Evolutionary conservation across 2,329 filamentous ascomycete genomes (phyloP), one percentile per base, ranked within the genome.

Genomic region (Fusarium pseudocircinatum): DNA sequence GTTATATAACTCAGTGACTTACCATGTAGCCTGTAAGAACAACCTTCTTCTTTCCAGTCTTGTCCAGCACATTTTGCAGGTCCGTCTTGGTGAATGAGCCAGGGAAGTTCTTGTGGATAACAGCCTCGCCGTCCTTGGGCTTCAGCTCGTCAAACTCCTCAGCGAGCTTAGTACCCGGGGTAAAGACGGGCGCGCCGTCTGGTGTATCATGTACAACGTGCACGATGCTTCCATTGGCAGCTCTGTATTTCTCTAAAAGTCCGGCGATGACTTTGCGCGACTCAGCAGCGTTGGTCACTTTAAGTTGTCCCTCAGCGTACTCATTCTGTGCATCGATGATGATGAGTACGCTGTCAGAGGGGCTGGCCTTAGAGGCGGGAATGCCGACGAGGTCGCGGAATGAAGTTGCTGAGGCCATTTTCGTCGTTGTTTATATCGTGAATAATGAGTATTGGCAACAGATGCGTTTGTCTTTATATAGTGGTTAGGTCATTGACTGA

Each of bases 281-380:
- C 8, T 83, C 69, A 1, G 83, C 76, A 2, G 91, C 85, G 67
- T 91, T 86, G 44, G 84, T 82, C 39, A 90, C 87, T 28, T 86
- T 84, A 2, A 93, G 85, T 9, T 85, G 82, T 52, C 91, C 91
- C 5, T 84, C 81, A 16, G 87, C 87, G 71, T 91, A 93, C 81
- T 93, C 91, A 77, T 92, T 92, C 77, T 93, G 91, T 2, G 91
- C 91, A 78, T 93, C 91, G 77, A 93, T 90, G 80, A 93, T 92
- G 75, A 93, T 81, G 49, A 93, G 85, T 4, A 87, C 86, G 70
- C 87, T 90, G 81, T 93, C 90, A 47, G 81, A 79, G 2, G 87
- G 82, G 0, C 88, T 87, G 13, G 90, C 90, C 1, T 86, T 88
- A 20, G 88, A 89, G 30, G 86, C 85, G 15, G 83, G 78, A 18